A percentile compares a stretch with the other conserved stretches of the same genome.
Conservation (phyloP, 2,329 filamentous ascomycete genomes). For the Colletotrichum tofieldiae region DNA sequence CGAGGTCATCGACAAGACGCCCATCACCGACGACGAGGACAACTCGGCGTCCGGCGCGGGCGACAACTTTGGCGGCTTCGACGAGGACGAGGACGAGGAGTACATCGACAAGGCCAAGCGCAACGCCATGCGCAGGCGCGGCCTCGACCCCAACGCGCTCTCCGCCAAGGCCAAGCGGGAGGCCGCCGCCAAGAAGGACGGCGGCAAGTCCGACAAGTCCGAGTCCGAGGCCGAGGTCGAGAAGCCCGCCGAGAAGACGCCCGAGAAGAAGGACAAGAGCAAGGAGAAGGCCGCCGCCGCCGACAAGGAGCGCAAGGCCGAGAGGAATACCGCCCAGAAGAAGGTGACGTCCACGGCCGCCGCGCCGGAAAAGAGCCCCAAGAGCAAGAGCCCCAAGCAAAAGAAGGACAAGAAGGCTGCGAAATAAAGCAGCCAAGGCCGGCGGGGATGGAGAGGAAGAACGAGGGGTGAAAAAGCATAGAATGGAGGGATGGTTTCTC, state of each 20-base stretch:
- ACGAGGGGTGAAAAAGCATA: background rate
- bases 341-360: slow-evolving; percentile 7
- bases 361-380: slow-evolving; percentile 40
- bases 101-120: slow-evolving; percentile 82
- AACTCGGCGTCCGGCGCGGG: slow-evolving; percentile 48
- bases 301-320: slow-evolving; percentile 45
- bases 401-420: slow-evolving; percentile 42
- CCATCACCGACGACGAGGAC: slow-evolving; percentile 68
- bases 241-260: slow-evolving; percentile 36
- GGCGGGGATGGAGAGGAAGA: background rate
- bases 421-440: slow-evolving; percentile 13
- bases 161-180: slow-evolving; percentile 50
- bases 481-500: background rate
- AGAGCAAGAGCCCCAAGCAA: slow-evolving; percentile 40
- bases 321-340: slow-evolving; percentile 39
- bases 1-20: slow-evolving; percentile 77
- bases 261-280: slow-evolving; percentile 40
- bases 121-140: slow-evolving; percentile 81
- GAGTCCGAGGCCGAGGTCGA: slow-evolving; percentile 28
- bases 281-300: slow-evolving; percentile 35
- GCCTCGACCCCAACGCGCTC: slow-evolving; percentile 78
- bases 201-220: slow-evolving; percentile 20
- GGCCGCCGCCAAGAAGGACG: slow-evolving; percentile 29
- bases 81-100: slow-evolving; percentile 80
- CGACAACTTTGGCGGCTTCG: slow-evolving; percentile 79